Conservation (phyloP, 2,329 filamentous ascomycete species). For the Davidsoniella virescens region DNA sequence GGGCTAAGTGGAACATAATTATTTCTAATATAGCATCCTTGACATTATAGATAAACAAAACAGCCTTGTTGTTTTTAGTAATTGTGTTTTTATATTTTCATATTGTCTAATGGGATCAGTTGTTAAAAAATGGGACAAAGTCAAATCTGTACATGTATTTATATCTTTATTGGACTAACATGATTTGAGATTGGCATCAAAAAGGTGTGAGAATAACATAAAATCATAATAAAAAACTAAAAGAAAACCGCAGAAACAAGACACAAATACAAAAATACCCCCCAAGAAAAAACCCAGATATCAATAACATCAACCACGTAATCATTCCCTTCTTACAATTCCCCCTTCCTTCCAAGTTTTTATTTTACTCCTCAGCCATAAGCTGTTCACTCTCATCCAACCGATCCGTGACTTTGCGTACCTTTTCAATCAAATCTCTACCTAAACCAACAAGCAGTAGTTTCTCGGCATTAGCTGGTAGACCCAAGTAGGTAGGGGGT, state of each 20-base stretch:
- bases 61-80: no score
- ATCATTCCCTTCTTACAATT: no score
- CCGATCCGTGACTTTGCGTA: slow-evolving; percentile 71
- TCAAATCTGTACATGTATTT: background rate
- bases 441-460: slow-evolving; percentile 79
- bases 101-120: no score
- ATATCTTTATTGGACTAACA: no score
- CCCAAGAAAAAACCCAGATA: background rate
- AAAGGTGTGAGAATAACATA: background rate
- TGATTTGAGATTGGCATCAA: background rate
- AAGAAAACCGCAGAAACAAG: slow-evolving; percentile 12
- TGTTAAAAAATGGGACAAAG: no score
- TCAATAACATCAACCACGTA: background rate
- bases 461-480: slow-evolving; percentile 95
- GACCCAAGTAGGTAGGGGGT: slow-evolving; percentile 82
- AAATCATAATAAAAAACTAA: background rate
- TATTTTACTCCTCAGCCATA: slow-evolving; percentile 44
- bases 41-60: no score
- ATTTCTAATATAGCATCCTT: no score
- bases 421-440: slow-evolving; percentile 63
- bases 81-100: background rate
- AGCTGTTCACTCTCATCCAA: slow-evolving; percentile 89
- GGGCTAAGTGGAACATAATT: no score
- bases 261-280: slow-evolving; percentile 9
- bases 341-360: background rate